Evolutionary conservation across 2,329 filamentous ascomycete genomes (phyloP).

Genomic region (Aspergillus transmontanensis): DNA sequence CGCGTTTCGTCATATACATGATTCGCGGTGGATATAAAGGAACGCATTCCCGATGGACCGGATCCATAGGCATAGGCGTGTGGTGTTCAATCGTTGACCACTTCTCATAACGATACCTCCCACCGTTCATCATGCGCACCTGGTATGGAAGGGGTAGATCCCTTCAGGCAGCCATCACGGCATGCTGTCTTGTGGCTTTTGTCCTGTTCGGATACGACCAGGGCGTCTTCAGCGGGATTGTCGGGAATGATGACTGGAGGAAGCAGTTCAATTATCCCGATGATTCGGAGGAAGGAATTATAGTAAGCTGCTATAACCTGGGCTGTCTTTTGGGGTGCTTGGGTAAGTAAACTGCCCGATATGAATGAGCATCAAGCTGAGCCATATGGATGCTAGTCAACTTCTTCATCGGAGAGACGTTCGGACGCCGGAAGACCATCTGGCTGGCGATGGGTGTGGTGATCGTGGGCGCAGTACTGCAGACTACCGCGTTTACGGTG

Average conservation of each 20-base stretch:
- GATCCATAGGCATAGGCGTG: not conserved
- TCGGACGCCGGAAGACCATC: not conserved
- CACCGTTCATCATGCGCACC: not conserved
- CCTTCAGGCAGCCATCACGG: not conserved
- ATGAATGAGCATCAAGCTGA: not conserved
- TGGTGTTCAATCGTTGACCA: not conserved
- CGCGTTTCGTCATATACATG: not conserved
- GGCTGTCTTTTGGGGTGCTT: slow-evolving; percentile 44
- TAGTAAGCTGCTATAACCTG: slow-evolving; percentile 48
- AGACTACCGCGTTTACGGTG: not conserved
- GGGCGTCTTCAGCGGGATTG: slow-evolving; percentile 52
- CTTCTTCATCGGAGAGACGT: not conserved
- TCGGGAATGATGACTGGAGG: slow-evolving; percentile 50
- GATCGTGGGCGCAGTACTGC: not conserved
- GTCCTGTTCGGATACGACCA: slow-evolving; percentile 47
- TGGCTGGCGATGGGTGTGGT: not conserved
- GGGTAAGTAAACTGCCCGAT: slow-evolving; percentile 6
- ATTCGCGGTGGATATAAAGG: not conserved
- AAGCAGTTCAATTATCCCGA: slow-evolving; percentile 41
- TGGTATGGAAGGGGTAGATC: not conserved
- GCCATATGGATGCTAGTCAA: not conserved
- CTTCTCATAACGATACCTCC: not conserved
- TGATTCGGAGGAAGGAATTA: slow-evolving; percentile 43
- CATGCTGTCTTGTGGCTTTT: not conserved
- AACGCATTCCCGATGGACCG: not conserved